Evolutionary conservation across 805 yeast genomes (phyloP).

Genomic region (Starmerella floris): DNA sequence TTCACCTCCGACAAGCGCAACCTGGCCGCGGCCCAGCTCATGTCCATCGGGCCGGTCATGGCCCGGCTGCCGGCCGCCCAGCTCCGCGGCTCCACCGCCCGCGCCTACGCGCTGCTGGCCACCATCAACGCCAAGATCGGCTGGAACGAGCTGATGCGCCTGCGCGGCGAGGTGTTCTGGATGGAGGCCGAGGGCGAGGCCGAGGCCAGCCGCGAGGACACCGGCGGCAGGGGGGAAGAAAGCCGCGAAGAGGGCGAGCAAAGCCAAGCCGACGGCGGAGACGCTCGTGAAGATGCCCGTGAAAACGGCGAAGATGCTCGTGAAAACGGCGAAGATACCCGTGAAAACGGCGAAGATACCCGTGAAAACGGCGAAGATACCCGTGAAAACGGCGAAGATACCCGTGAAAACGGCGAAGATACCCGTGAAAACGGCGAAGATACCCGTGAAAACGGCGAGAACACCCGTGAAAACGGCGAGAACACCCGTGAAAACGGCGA

Average conservation of each 20-base stretch:
- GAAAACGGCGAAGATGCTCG: neutral
- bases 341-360: neutral
- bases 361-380: conserved; percentile 16
- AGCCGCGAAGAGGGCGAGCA: conserved; percentile 15
- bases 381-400: conserved; percentile 5
- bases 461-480: neutral
- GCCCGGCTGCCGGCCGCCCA: conserved; percentile 39
- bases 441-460: neutral
- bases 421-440: neutral
- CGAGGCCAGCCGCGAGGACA: conserved; percentile 1
- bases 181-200: conserved; percentile 58
- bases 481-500: neutral
- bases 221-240: too few relatives aligned
- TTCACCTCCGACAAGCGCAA: conserved; percentile 24
- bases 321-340: neutral
- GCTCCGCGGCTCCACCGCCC: conserved; percentile 40
- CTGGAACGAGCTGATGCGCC: conserved; percentile 62
- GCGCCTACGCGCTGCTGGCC: conserved; percentile 59
- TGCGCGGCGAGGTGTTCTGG: conserved; percentile 60
- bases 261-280: neutral
- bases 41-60: conserved; percentile 33
- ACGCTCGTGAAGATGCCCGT: neutral
- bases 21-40: conserved; percentile 17
- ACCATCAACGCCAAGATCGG: conserved; percentile 55
- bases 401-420: neutral